phyloP scores from a whole-genome alignment of 768 basidiomycete genomes.

The Russula earlei region DNA sequence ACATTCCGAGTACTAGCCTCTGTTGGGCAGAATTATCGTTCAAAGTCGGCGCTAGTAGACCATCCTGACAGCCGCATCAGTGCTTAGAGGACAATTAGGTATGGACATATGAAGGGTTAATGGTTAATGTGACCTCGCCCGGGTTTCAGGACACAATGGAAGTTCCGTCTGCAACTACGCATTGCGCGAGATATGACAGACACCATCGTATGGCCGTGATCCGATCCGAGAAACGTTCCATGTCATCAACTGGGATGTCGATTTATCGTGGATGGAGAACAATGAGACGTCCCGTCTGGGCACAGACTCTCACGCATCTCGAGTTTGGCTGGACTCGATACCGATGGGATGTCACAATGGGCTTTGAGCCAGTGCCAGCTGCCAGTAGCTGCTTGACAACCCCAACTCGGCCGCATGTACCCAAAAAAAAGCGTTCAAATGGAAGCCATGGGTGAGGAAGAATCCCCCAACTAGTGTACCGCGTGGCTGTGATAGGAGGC shows the following conservation, averaged over 20 bases:
- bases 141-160: slow-evolving; percentile 11
- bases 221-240: neutral
- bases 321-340: neutral
- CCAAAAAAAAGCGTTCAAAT: neutral
- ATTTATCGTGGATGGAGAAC: slow-evolving; percentile 2
- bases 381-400: neutral
- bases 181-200: neutral
- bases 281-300: neutral
- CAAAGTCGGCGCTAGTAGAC: slow-evolving; percentile 13
- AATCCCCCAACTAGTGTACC: neutral
- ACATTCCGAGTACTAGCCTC: slow-evolving; percentile 12
- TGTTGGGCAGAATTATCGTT: slow-evolving; percentile 18
- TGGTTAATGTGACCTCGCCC: neutral
- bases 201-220: neutral
- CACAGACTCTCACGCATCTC: neutral
- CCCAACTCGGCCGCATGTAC: neutral
- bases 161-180: slow-evolving; percentile 19
- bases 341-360: neutral
- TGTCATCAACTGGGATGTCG: neutral
- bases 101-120: slow-evolving; percentile 7
- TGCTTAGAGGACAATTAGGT: neutral
- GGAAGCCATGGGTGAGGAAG: neutral
- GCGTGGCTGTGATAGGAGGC: neutral
- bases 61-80: neutral
- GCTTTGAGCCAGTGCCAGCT: neutral